Evolutionary conservation across 306 rosid species (phyloP).

Genomic region (Betula pendula): DNA sequence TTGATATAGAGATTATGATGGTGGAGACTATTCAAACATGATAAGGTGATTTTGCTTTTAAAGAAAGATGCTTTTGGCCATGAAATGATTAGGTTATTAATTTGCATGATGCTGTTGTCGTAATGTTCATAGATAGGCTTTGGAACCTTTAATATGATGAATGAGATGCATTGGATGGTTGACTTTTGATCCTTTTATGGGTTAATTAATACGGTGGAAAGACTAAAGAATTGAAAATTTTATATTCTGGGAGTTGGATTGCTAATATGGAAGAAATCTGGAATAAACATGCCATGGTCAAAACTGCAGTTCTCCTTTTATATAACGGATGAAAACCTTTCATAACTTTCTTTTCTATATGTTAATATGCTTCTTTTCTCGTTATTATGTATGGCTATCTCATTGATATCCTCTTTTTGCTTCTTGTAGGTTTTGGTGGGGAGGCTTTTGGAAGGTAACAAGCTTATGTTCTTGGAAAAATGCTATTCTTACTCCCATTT

Average conservation of each 20-base stretch:
- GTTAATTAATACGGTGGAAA: not conserved
- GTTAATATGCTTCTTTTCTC: conserved; percentile 3
- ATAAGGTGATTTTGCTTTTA: no score
- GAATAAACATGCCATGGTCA: not conserved
- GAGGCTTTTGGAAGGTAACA: conserved; percentile 93
- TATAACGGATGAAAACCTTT: not conserved
- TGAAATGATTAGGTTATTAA: not conserved
- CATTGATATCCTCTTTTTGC: conserved; percentile 27
- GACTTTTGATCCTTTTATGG: not conserved
- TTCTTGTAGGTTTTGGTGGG: conserved; percentile 86
- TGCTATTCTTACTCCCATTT: not conserved
- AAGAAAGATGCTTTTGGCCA: no score
- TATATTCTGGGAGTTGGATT: not conserved
- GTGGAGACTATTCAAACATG: no score
- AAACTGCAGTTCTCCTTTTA: not conserved
- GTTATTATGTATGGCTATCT: conserved; percentile 19
- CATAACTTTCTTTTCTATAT: not conserved
- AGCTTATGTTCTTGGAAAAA: not conserved
- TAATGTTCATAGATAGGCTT: not conserved
- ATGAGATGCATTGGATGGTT: not conserved
- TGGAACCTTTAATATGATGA: not conserved
- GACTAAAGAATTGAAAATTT: not conserved
- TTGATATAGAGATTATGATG: no score
- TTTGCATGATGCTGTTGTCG: not conserved
- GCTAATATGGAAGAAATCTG: not conserved